Conservation (phyloP, 768 basidiomycete genomes). For the Galerina marginata region DNA sequence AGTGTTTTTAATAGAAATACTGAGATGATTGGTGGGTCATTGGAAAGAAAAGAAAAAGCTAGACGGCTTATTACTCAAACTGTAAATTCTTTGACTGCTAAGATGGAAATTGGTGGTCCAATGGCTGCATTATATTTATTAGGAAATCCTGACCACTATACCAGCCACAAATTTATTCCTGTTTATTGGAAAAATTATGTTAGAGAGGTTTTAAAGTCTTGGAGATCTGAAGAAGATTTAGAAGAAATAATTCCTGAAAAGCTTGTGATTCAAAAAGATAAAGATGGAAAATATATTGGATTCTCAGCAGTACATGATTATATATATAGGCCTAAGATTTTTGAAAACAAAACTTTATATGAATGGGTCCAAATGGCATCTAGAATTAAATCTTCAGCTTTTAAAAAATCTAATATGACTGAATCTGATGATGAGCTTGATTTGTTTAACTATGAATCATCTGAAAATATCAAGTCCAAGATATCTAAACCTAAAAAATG, state of each 20-base stretch:
- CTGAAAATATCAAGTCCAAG: too few relatives aligned
- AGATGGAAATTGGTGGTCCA: too few relatives aligned
- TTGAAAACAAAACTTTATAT: constrained; percentile 22
- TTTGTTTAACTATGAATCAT: too few relatives aligned
- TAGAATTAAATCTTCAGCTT: background rate
- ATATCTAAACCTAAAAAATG: too few relatives aligned
- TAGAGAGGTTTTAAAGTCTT: background rate
- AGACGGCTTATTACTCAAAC: constrained; percentile 13
- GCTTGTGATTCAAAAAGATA: constrained; percentile 22
- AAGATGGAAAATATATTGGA: constrained; percentile 19
- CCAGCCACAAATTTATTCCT: background rate
- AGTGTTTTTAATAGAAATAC: constrained; percentile 26
- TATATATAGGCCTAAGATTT: too few relatives aligned
- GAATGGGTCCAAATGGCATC: constrained; percentile 26
- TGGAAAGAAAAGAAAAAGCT: constrained; percentile 13
- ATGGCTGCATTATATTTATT: too few relatives aligned
- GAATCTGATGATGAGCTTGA: too few relatives aligned
- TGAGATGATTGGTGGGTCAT: constrained; percentile 22
- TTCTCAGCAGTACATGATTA: constrained; percentile 13
- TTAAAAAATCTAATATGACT: background rate
- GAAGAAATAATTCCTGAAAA: constrained; percentile 11
- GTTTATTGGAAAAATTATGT: constrained; percentile 33
- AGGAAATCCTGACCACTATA: too few relatives aligned
- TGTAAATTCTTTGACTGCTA: too few relatives aligned
- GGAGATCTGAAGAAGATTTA: background rate